Base-by-base conservation (phyloP, 805 yeast genomes). In the Ogataea glucozyma region DNA sequence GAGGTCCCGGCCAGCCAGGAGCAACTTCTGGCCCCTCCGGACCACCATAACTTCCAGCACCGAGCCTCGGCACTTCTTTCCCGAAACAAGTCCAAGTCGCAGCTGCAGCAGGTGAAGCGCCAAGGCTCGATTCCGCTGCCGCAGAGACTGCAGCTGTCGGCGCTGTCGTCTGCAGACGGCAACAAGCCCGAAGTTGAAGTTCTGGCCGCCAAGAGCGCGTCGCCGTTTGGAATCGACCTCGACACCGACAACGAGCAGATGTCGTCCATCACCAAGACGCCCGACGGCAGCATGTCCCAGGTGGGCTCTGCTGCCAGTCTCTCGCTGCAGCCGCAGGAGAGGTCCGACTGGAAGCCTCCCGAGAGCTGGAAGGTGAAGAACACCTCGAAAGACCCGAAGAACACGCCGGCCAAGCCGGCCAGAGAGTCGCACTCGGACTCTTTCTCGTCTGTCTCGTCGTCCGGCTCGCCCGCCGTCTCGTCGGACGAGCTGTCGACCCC, bases 351-450 rank as follows among this genome's bases (percentile, higher is more conserved):
- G 84, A 64, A 62, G 19, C 77, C 84, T 4, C 84, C 84, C 2
- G 82, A 78, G 42, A 72, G 78, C 47, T 79, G 84, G 84, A 81
- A 78, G 52, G 82, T 78, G 8, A 76, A 73, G 47, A 44, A 47
- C 26, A 56, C 57, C 7, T 43, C 29, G 14, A 50, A 47, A 11
- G 56, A 46, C 34, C 19, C 34, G 6, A 34, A 32, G 12, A 18
- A 10, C 36, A 4, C 23, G 38, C 4, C 44, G 21, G n/a, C 20
- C 26, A 12, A 40, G 5, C 27, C 34, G 19, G 50, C 19, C 48
- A 39, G 31, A 32, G 38, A 4, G 55, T 57, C 46, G 37, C 32
- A 36, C 52, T 58, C 23, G 41, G 53, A 16, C 31, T 52, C 31
- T 49, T 47, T 26, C 42, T 46, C 45, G 20, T 37, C 46, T 21